phyloP scores from a whole-genome alignment of 305 asterid genomes.

The Rubia tinctorum region DNA sequence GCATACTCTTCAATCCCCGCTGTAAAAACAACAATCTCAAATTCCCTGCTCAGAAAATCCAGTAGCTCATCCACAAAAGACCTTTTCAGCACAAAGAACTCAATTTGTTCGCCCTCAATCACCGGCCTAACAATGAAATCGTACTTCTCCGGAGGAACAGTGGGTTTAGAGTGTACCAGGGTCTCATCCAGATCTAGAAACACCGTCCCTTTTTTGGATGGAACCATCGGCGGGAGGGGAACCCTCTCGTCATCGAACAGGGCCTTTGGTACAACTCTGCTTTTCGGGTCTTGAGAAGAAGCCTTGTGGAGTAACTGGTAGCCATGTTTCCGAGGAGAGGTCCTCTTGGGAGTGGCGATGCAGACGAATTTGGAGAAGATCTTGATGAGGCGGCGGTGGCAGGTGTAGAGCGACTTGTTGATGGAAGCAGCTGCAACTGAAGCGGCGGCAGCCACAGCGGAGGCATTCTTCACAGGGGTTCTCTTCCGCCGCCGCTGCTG shows the following conservation, averaged over 20 bases:
- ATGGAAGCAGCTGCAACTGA: conserved; percentile 44
- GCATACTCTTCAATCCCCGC: conserved; percentile 89
- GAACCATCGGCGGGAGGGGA: conserved; percentile 26
- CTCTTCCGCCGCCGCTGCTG: conserved; percentile 33
- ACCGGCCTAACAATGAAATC: conserved; percentile 39
- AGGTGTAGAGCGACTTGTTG: conserved; percentile 35
- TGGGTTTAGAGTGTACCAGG: conserved; percentile 29
- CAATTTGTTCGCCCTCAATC: conserved; percentile 32
- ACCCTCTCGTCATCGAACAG: conserved; percentile 44
- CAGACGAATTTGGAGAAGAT: conserved; percentile 32
- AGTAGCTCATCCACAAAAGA: conserved; percentile 34
- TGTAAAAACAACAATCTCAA: conserved; percentile 84
- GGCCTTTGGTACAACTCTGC: conserved; percentile 20
- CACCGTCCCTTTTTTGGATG: conserved; percentile 27
- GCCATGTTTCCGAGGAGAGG: conserved; percentile 30
- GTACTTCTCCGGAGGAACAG: conserved; percentile 31
- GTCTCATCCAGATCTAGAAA: conserved; percentile 46
- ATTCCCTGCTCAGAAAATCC: conserved; percentile 32
- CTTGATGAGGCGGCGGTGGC: conserved; percentile 43
- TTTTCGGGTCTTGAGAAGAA: conserved; percentile 9
- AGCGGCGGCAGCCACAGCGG: conserved; percentile 44
- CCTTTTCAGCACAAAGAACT: conserved; percentile 33
- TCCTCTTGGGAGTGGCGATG: conserved; percentile 31
- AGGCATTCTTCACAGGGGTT: conserved; percentile 56
- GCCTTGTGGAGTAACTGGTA: conserved; percentile 29